phyloP scores from a whole-genome alignment of 345 rosid species.

The Luvunga scandens region DNA sequence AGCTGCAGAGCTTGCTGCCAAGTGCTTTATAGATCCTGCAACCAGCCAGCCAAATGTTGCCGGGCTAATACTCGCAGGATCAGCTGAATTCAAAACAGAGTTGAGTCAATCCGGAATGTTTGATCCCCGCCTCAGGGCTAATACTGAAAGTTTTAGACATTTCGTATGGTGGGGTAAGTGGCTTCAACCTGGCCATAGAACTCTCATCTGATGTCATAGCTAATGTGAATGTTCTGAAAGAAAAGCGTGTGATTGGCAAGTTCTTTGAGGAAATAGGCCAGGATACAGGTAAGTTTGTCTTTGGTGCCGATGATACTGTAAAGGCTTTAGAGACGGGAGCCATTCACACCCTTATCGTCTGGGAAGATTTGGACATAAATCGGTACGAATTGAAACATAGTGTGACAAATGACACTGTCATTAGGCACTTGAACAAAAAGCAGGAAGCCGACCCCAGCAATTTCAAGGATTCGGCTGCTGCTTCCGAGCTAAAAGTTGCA shows the following conservation, averaged over 20 bases:
- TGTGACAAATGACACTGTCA: constrained; percentile 21
- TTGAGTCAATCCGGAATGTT: constrained; percentile 34
- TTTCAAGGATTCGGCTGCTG: constrained; percentile 24
- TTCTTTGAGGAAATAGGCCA: constrained; percentile 37
- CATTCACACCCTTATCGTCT: constrained; percentile 29
- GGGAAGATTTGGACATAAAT: constrained; percentile 38
- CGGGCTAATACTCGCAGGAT: constrained; percentile 34
- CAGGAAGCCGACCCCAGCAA: constrained; percentile 32
- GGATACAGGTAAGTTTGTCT: constrained; percentile 35
- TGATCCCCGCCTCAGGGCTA: constrained; percentile 30
- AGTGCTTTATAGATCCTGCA: constrained; percentile 29
- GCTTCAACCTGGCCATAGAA: constrained; percentile 37
- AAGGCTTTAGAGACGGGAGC: constrained; percentile 36
- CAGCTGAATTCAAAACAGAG: constrained; percentile 38
- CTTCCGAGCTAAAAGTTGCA: constrained; percentile 28
- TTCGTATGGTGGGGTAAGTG: constrained; percentile 28
- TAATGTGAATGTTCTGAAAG: constrained; percentile 28
- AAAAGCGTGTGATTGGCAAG: constrained; percentile 34
- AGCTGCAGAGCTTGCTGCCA: constrained; percentile 36
- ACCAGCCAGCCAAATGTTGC: constrained; percentile 25
- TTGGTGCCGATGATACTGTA: constrained; percentile 33
- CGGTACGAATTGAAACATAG: constrained; percentile 32
- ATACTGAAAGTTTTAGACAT: constrained; percentile 30
- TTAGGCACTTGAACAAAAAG: constrained; percentile 32
- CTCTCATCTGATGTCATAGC: constrained; percentile 33